Conservation (phyloP, 1,284 basidiomycete species). For the Cutaneotrichosporon dermatis region DNA sequence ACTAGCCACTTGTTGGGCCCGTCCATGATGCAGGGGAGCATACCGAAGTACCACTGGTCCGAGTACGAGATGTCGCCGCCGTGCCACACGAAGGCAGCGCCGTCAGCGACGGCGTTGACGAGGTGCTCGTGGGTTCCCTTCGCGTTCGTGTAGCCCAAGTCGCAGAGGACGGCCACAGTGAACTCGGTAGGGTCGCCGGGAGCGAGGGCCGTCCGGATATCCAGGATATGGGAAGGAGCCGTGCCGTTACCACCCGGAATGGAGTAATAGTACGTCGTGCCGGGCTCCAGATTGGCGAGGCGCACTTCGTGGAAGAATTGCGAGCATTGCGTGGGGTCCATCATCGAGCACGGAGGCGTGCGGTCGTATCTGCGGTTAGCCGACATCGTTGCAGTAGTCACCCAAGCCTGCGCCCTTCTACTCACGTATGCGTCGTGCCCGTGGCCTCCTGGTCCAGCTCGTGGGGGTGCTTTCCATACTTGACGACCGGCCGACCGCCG, state of each 20-base stretch:
- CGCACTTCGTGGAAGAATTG: constrained; percentile 35
- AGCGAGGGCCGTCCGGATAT: constrained; percentile 24
- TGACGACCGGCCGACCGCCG: constrained; percentile 20
- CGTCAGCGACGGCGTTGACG: constrained; percentile 21
- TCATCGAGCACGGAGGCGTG: constrained; percentile 29
- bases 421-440: constrained; percentile 23
- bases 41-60: constrained; percentile 37
- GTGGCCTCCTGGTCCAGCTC: constrained; percentile 18
- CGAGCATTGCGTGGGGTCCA: constrained; percentile 30
- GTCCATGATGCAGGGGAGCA: constrained; percentile 20
- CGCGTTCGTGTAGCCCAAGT: constrained; percentile 46
- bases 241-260: constrained; percentile 38
- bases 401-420: too few species aligned
- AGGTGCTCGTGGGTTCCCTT: constrained; percentile 36
- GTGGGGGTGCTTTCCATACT: constrained; percentile 17
- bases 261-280: constrained; percentile 29
- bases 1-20: constrained; percentile 5
- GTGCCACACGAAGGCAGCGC: constrained; percentile 31
- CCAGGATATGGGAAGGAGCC: constrained; percentile 20
- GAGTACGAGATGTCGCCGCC: constrained; percentile 48
- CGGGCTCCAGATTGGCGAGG: constrained; percentile 20
- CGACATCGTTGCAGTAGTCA: too few species aligned
- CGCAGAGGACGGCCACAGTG: constrained; percentile 36
- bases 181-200: constrained; percentile 25
- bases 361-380: constrained; percentile 23